Percentiles rank a stretch among this genome's conserved stretches.
These are phyloP conservation scores for Termitomyces sp. DNA, from an alignment of 768 basidiomycete genomes.

Conservation along the genomic window DNA sequence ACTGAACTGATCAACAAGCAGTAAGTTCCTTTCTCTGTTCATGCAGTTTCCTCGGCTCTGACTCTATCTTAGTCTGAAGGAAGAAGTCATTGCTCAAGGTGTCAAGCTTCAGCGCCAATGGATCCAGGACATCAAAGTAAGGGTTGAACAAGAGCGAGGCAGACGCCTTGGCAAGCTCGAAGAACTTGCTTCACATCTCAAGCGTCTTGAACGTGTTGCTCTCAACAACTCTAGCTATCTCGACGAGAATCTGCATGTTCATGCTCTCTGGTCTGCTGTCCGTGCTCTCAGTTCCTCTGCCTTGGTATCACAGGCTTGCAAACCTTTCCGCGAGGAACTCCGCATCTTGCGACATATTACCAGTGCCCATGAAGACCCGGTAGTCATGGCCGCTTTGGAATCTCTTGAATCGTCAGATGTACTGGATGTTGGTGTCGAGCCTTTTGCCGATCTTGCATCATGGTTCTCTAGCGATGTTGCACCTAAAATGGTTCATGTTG, in stretches of 20 bases:
- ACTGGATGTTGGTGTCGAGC: conserved; percentile 83
- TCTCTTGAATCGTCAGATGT: conserved; percentile 65
- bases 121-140: conserved; percentile 94
- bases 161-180: conserved; percentile 94
- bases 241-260: conserved; percentile 89
- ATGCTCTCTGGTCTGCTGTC: conserved; percentile 90
- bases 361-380: conserved; percentile 65
- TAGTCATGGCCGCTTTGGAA: conserved; percentile 64
- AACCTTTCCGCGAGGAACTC: conserved; percentile 89
- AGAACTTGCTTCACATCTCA: conserved; percentile 85
- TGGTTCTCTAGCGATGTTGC: conserved; percentile 87
- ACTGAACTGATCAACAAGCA: conserved; percentile 94
- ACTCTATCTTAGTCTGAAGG: conserved; percentile 61
- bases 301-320: conserved; percentile 62
- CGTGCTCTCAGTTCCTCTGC: conserved; percentile 71
- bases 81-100: conserved; percentile 94
- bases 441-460: conserved; percentile 83
- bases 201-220: conserved; percentile 87
- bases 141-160: conserved; percentile 94
- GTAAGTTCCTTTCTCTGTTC: conserved; percentile 37
- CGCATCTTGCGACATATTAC: conserved; percentile 75
- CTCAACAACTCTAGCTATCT: conserved; percentile 89
- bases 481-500: conserved; percentile 83
- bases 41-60: conserved; percentile 1
- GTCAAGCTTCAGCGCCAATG: conserved; percentile 96